Percentiles rank a stretch among this genome's conserved stretches.
Conservation (phyloP, 2,329 filamentous ascomycete genomes). For the Stagonosporopsis vannaccii region DNA sequence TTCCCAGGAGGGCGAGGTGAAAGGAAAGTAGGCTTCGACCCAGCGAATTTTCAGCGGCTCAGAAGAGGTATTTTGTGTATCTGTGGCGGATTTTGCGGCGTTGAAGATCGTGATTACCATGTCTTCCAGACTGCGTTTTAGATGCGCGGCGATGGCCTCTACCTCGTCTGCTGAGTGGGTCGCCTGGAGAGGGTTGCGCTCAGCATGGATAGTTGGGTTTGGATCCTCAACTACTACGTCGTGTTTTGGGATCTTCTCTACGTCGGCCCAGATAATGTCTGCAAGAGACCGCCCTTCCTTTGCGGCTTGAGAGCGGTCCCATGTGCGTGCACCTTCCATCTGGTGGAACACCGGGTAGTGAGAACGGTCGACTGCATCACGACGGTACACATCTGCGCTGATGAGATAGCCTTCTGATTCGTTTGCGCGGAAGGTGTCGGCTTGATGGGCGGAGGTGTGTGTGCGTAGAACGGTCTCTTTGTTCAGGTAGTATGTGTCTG, state of each 20-base stretch:
- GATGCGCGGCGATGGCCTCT: conserved; percentile 80
- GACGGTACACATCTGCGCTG: conserved; percentile 91
- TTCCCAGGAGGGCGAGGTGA: conserved; percentile 95
- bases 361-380: conserved; percentile 92
- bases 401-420: conserved; percentile 83
- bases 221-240: conserved; percentile 81
- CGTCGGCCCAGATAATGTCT: conserved; percentile 71
- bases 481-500: conserved; percentile 97
- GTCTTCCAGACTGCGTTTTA: conserved; percentile 87
- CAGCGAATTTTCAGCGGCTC: conserved; percentile 87
- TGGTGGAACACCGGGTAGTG: conserved; percentile 99
- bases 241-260: conserved; percentile 76
- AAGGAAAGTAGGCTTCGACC: conserved; percentile 98
- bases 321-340: conserved; percentile 94
- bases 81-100: conserved; percentile 70
- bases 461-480: conserved; percentile 83
- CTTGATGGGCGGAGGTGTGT: conserved; percentile 93
- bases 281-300: conserved; percentile 57
- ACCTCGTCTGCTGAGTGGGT: conserved; percentile 79
- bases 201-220: conserved; percentile 77
- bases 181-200: conserved; percentile 83
- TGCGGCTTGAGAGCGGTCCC: conserved; percentile 73
- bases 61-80: conserved; percentile 34
- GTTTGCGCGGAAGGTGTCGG: conserved; percentile 78
- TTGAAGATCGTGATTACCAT: conserved; percentile 91